Evolutionary conservation across 179 eudicot genomes (phyloP), one percentile per base, ranked within the genome.

Genomic region (Vitellaria paradoxa): DNA sequence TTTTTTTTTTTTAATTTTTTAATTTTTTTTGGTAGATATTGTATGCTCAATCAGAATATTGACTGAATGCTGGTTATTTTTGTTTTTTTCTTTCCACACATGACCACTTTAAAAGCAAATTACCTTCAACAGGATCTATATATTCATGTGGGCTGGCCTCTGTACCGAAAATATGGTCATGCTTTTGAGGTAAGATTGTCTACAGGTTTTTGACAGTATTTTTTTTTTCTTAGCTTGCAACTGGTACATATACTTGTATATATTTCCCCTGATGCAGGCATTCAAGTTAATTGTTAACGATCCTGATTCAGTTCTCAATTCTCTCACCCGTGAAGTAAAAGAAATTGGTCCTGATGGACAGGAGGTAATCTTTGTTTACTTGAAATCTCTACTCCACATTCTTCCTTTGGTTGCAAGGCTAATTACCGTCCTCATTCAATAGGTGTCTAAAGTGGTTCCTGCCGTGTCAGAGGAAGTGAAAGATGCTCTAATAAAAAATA

Each of bases 131-230:
- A 95, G 99, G 98, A 89, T 59, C 80, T 96, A 72, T 96, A 96
- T 81, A 72, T 92, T 30, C 93, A 87, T 81, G 90, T 96, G 50
- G 99, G 92, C 57, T 96, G 99, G 99, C 99, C 99, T 8, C 76
- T 96, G 40, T 96, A 93, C 80, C 89, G 92, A 45, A 93, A 96
- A 77, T 92, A 90, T 83, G 97, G 97, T 7, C 99, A 96, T 88
- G 99, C 98, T 69, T 96, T 92, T 85, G 99, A 93, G 94, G 95
- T 94, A 57, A 75, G 79, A 75, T 50, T 47, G 17, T 20, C 37
- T 42, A 9, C 21, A 30, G 10, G 10, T 65, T 11, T 53, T 20
- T 42, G 60, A 11, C 47, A 23, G 6, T 46, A n/a, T 50, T 55
- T 0, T 50, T 55, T 0, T 50, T 61, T 46, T 40, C 20, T 46